These are phyloP conservation scores for Claviceps africana DNA, from an alignment of 2,329 filamentous ascomycete species.

Conservation along the genomic window DNA sequence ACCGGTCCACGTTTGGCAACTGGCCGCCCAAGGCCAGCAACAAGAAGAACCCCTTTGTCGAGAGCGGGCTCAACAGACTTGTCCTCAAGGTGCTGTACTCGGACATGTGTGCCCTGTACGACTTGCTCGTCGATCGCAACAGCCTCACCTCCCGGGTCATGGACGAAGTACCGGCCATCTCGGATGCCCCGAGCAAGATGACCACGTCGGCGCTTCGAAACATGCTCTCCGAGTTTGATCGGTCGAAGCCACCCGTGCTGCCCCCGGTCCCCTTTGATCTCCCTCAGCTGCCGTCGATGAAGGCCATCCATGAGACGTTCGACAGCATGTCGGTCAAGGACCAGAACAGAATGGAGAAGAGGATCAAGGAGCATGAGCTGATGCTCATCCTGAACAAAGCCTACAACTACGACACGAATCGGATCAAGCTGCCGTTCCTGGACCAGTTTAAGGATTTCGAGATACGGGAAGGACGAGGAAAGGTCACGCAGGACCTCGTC, in stretches of 20 bases:
- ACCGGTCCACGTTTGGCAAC: conserved; percentile 44
- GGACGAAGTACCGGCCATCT: conserved; percentile 47
- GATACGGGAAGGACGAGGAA: conserved; percentile 49
- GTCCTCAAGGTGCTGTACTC: conserved; percentile 72
- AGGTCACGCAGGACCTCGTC: conserved; percentile 49
- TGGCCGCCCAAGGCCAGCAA: conserved; percentile 88
- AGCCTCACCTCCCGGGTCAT: conserved; percentile 65
- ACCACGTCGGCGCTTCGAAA: conserved; percentile 58
- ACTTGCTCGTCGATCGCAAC: conserved; percentile 70
- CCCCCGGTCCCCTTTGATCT: conserved; percentile 86
- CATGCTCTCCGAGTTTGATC: conserved; percentile 77
- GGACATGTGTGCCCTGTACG: conserved; percentile 78
- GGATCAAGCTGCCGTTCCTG: conserved; percentile 46
- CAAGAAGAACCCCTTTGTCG: conserved; percentile 82
- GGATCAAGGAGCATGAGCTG: conserved; percentile 66
- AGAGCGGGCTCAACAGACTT: conserved; percentile 72
- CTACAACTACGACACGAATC: conserved; percentile 62
- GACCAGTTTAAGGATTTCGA: conserved; percentile 60
- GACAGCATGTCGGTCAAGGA: conserved; percentile 55
- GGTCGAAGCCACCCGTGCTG: conserved; percentile 74
- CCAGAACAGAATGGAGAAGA: conserved; percentile 56
- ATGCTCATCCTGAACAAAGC: conserved; percentile 63
- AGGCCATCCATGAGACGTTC: conserved; percentile 50
- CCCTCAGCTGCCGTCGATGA: conserved; percentile 60
- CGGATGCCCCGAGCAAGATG: conserved; percentile 43